Evolutionary conservation across 371 early-diverging fungal species (phyloP), one percentile per base, ranked within the genome.

Genomic region (Fennellomyces sp.): DNA sequence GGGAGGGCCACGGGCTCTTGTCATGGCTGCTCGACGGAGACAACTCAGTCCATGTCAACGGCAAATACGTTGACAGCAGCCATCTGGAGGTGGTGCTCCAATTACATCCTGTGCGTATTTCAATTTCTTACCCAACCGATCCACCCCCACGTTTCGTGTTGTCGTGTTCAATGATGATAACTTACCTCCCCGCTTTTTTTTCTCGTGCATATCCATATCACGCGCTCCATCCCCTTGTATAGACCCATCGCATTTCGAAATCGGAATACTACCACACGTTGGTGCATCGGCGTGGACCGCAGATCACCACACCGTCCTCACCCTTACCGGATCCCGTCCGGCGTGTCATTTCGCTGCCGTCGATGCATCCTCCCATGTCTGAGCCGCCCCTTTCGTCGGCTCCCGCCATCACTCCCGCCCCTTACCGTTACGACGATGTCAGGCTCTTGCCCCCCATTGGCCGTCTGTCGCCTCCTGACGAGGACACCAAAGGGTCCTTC

Each of bases 1-100:
- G 80, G 80, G 77, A 80, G 60, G 80, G 80, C 2, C 80, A 80
- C 60, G 80, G 80, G 4, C 51, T 76, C 11, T 19, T 80, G 47
- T 72, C 76, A 11, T 80, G 80, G 80, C 67, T 75, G n/a, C 64
- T 76, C 61, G 75, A 66, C 42, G 57, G 68, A 13, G 59, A 62
- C 11, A 38, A 51, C 25, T 47, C 26, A 23, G 38, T 38, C 29
- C 61, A 58, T 15, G 59, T 35, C 48, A 63, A 38, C 31, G 69
- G 38, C 23, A 50, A 58, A 17, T 31, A 35, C 26, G 38, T 19
- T 52, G 36, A 39, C 33, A 54, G 56, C 29, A 30, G 60, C 42
- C 59, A 64, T 8, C 52, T 73, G 27, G 72, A 69, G 26, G 41
- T 72, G 5, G 38, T 49, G 38, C 60, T 76, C 28, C 70, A 79